These are phyloP conservation scores for Pythium dissotocum DNA, from an alignment of 352 stramenopile genomes.

Conservation along the genomic window DNA sequence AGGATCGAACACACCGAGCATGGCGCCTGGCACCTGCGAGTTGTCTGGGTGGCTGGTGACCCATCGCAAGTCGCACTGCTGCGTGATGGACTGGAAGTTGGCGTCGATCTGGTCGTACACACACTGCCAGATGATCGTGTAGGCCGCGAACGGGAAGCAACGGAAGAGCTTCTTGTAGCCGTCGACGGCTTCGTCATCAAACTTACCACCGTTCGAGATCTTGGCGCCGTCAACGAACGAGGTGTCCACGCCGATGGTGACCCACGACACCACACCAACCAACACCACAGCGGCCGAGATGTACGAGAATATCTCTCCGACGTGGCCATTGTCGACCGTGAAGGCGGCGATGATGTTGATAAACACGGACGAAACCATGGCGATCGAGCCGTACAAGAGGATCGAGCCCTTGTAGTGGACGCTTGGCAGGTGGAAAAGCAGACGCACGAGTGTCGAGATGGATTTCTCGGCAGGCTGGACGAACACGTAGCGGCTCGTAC, in stretches of 20 bases:
- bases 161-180: constrained; percentile 59
- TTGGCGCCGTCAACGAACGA: constrained; percentile 50
- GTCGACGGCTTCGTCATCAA: constrained; percentile 44
- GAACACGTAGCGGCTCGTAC: constrained; percentile 53
- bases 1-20: constrained; percentile 41
- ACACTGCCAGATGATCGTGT: constrained; percentile 63
- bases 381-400: constrained; percentile 40
- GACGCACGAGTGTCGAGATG: constrained; percentile 46
- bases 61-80: constrained; percentile 65
- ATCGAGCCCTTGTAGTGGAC: constrained; percentile 34
- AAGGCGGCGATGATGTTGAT: constrained; percentile 62
- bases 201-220: constrained; percentile 36
- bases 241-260: constrained; percentile 45
- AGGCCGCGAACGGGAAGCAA: constrained; percentile 55
- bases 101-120: constrained; percentile 65
- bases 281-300: constrained; percentile 35
- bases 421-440: constrained; percentile 34
- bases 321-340: constrained; percentile 38
- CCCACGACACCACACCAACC: constrained; percentile 46
- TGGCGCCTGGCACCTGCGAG: constrained; percentile 54
- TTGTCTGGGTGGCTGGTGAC: constrained; percentile 30
- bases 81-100: constrained; percentile 71
- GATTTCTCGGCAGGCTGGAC: constrained; percentile 37
- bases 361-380: constrained; percentile 43
- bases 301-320: constrained; percentile 52